Conservation (phyloP, 345 rosid genomes). For the Erysimum cheiranthoides region DNA sequence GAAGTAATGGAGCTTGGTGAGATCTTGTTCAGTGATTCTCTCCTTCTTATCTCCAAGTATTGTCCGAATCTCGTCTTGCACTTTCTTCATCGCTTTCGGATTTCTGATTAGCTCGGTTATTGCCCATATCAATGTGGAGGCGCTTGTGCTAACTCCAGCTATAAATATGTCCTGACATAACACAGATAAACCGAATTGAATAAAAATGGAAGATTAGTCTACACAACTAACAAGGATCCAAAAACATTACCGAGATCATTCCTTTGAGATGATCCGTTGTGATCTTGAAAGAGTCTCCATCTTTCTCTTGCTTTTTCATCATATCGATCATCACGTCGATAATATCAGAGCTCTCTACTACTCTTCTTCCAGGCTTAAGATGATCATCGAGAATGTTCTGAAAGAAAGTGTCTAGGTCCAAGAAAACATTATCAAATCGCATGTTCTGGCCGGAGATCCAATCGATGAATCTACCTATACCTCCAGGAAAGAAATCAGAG, state of each 20-base stretch:
- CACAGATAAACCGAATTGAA: background rate
- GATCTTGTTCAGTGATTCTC: constrained; percentile 46
- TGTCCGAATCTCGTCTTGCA: constrained; percentile 48
- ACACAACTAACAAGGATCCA: background rate
- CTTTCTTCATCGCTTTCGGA: constrained; percentile 50
- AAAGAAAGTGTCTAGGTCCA: constrained; percentile 17
- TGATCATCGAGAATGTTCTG: constrained; percentile 39
- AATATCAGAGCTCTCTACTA: constrained; percentile 38
- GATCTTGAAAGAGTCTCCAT: constrained; percentile 28
- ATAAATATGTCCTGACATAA: constrained; percentile 48
- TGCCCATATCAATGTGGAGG: constrained; percentile 48
- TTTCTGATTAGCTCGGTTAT: constrained; percentile 51
- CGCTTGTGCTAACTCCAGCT: constrained; percentile 52
- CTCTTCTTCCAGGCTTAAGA: constrained; percentile 24
- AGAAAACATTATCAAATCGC: background rate
- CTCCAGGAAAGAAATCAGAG: constrained; percentile 34
- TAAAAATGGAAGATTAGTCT: background rate
- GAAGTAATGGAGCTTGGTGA: constrained; percentile 46
- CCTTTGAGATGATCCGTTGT: constrained; percentile 54
- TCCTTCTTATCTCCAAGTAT: constrained; percentile 34
- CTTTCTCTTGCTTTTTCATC: constrained; percentile 41
- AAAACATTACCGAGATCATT: constrained; percentile 49
- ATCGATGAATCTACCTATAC: constrained; percentile 29
- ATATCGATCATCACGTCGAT: constrained; percentile 51
- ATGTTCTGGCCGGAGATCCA: constrained; percentile 20